A percentile compares a stretch with the other conserved stretches of the same genome.
Conservation (phyloP, 805 yeast species). For the Candida montana region DNA sequence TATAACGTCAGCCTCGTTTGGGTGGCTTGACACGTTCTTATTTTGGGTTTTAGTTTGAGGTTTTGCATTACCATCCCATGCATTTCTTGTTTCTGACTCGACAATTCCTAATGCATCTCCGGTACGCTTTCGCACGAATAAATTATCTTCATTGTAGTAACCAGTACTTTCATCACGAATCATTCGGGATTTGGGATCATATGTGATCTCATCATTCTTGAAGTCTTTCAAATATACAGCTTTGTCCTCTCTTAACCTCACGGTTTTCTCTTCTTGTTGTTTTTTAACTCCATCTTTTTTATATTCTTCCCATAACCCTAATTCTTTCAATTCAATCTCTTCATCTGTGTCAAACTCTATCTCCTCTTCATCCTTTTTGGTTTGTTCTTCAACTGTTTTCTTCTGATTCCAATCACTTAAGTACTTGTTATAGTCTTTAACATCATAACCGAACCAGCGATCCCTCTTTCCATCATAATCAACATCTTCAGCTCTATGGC, state of each 20-base stretch:
- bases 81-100: slow-evolving; percentile 40
- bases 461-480: slow-evolving; percentile 28
- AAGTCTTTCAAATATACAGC: slow-evolving; percentile 62
- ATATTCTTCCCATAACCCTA: slow-evolving; percentile 29
- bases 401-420: slow-evolving; percentile 41
- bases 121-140: slow-evolving; percentile 48
- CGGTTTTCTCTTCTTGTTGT: slow-evolving; percentile 37
- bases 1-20: too few relatives aligned
- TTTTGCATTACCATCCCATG: slow-evolving; percentile 42
- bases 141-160: slow-evolving; percentile 31
- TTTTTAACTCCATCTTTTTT: slow-evolving; percentile 18
- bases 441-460: slow-evolving; percentile 62
- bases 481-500: slow-evolving; percentile 21
- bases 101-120: slow-evolving; percentile 51
- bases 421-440: slow-evolving; percentile 52
- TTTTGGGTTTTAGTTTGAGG: too few relatives aligned
- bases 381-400: slow-evolving; percentile 26
- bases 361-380: slow-evolving; percentile 11
- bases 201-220: slow-evolving; percentile 34
- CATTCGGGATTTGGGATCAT: slow-evolving; percentile 50
- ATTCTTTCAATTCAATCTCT: slow-evolving; percentile 36
- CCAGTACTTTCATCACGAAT: slow-evolving; percentile 30
- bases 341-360: slow-evolving; percentile 35
- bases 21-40: too few relatives aligned
- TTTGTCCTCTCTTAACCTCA: slow-evolving; percentile 68